Base-by-base conservation (phyloP, 1,284 basidiomycete species). In the Ustilago vetiveriae region DNA sequence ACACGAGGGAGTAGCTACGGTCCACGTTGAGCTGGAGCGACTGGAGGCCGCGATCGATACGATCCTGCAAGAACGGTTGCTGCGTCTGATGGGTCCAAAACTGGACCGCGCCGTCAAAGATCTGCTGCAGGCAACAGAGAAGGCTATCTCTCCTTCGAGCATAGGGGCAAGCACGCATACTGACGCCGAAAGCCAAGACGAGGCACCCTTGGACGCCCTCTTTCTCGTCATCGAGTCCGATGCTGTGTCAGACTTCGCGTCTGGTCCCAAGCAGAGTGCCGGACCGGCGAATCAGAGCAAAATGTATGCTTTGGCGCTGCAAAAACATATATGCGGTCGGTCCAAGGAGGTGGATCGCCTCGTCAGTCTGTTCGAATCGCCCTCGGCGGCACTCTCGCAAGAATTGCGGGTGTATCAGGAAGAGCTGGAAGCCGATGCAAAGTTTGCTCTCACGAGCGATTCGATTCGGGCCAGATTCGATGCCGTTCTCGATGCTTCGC, bases 321-420 rank as follows among this genome's bases (percentile, higher is more conserved):
- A 65, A 38, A 46, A 50, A 19, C 50, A 65, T 24, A 38, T 58
- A 19, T 29, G 50, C 46, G 62, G 62, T 33, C 54, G 62, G 1
- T 65, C 62, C 4, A 37, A 49, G 29, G 45, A 58, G 24, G 47
- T 65, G 2, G 46, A 65, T n/a, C 38, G 38, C 2, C 45, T 65
- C 2, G 62, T 51, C 17, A 58, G 55, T 35, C 21, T 58, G 50
- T 65, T 58, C 51, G 62, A 65, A 39, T 24, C 21, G 6, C 62
- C 62, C 4, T 17, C 46, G 33, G 45, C 50, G 9, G 35, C 26
- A 6, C 22, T 65, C 3, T 45, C 51, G 13, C 45, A 45, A 4
- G 62, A 65, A 17, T 17, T 65, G 24, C 26, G 35, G 17, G 1
- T 50, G 7, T 65, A 65, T 33, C 42, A 35, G n/a, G n/a, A 19